These are phyloP conservation scores for Hymenoscyphus fructigenus DNA, from an alignment of 2,329 filamentous ascomycete genomes.

Conservation along the genomic window DNA sequence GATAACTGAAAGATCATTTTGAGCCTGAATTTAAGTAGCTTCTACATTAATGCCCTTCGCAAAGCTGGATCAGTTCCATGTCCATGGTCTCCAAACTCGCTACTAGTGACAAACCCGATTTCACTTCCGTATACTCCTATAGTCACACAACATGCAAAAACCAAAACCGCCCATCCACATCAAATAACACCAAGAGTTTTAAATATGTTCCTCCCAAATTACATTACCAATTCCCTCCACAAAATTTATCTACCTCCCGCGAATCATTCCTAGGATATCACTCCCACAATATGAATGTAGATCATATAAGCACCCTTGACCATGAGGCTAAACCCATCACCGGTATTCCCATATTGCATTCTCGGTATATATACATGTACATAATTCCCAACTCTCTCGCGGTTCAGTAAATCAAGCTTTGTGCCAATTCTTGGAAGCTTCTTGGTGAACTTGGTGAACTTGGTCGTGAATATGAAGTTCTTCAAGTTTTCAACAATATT, in stretches of 20 bases:
- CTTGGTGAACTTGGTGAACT: not conserved
- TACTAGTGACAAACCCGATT: too few species aligned
- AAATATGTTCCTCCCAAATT: not conserved
- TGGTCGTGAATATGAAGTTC: slow-evolving; percentile 11
- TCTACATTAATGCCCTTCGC: too few species aligned
- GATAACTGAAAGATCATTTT: too few species aligned
- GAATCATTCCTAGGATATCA: not conserved
- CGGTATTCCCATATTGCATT: not conserved
- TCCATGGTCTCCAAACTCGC: too few species aligned
- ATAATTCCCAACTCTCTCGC: too few species aligned
- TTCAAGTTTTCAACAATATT: slow-evolving; percentile 8
- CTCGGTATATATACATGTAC: not conserved
- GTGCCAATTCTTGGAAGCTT: not conserved
- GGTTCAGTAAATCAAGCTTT: not conserved
- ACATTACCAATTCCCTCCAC: not conserved
- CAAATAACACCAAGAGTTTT: not conserved
- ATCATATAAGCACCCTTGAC: not conserved
- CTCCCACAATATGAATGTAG: not conserved
- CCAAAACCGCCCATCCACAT: not conserved
- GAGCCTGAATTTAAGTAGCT: too few species aligned
- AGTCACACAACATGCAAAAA: too few species aligned
- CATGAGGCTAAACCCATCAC: slow-evolving; percentile 4
- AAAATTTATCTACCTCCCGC: not conserved
- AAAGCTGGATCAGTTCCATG: too few species aligned
- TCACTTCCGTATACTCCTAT: too few species aligned